Percentiles rank a stretch among this genome's conserved stretches.
phyloP scores from a whole-genome alignment of 768 basidiomycete genomes.

The Lentinula lateritia region DNA sequence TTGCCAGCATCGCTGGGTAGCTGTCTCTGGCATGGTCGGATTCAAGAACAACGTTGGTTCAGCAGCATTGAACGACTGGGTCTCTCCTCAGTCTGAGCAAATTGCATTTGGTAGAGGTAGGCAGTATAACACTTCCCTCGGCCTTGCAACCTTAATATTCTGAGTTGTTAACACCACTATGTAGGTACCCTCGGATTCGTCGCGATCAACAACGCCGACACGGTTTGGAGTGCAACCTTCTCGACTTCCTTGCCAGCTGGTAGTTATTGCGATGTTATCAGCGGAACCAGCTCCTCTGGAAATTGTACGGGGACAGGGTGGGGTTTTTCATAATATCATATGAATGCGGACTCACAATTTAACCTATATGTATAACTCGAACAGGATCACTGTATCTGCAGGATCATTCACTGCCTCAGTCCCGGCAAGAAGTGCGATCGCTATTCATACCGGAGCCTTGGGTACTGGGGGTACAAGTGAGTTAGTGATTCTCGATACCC shows the following conservation, averaged over 20 bases:
- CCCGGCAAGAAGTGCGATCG: conserved; percentile 45
- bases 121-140: conserved; percentile 6
- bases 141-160: not conserved
- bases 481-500: not conserved
- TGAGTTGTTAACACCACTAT: not conserved
- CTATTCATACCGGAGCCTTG: conserved; percentile 44
- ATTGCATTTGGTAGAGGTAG: conserved; percentile 65
- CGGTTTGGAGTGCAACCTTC: conserved; percentile 51
- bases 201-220: conserved; percentile 61
- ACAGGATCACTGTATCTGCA: conserved; percentile 43
- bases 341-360: not conserved
- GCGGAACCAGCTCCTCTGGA: conserved; percentile 34
- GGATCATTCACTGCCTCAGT: conserved; percentile 48
- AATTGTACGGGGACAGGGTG: conserved; percentile 49
- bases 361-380: not conserved
- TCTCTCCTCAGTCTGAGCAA: conserved; percentile 48
- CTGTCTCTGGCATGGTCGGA: conserved; percentile 58
- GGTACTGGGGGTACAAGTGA: conserved; percentile 21
- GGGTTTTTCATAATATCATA: conserved; percentile 12
- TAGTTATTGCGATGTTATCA: conserved; percentile 59
- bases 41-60: conserved; percentile 56
- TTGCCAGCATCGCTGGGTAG: conserved; percentile 59
- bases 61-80: conserved; percentile 49
- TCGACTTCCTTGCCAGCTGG: conserved; percentile 52
- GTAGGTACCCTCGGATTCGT: conserved; percentile 54